phyloP scores from a whole-genome alignment of 2,329 filamentous ascomycete genomes.

The Monilinia laxa region DNA sequence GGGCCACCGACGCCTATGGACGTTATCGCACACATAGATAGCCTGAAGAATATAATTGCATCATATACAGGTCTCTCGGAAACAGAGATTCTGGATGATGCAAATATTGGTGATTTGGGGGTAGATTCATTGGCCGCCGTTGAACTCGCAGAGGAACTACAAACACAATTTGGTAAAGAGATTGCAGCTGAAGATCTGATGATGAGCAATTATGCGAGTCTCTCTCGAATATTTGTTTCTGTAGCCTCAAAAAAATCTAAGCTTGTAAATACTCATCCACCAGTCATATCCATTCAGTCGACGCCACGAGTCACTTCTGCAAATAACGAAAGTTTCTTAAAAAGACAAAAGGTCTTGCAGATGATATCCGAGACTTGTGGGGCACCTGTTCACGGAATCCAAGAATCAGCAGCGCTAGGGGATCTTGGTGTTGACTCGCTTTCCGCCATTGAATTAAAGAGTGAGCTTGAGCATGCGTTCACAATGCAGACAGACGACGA shows the following conservation, averaged over 20 bases:
- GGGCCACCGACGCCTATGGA: not conserved
- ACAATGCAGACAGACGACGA: not conserved
- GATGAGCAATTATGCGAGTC: constrained; percentile 4
- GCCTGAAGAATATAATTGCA: not conserved
- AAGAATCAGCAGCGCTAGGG: not conserved
- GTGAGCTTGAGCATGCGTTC: constrained; percentile 5
- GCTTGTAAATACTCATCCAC: not conserved
- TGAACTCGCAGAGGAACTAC: constrained; percentile 41
- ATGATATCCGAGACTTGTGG: constrained; percentile 3
- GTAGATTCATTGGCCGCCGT: constrained; percentile 43
- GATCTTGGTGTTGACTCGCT: constrained; percentile 18
- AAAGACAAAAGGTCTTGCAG: not conserved
- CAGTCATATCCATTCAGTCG: not conserved
- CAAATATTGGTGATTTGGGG: constrained; percentile 40
- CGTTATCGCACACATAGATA: not conserved
- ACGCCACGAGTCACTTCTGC: not conserved
- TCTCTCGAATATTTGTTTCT: not conserved
- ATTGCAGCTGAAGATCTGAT: constrained; percentile 4
- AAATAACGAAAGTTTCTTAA: too few species aligned
- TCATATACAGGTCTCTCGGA: constrained; percentile 17
- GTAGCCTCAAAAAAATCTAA: not conserved
- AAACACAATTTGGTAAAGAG: constrained; percentile 33
- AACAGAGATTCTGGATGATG: constrained; percentile 28
- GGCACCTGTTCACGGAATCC: not conserved
- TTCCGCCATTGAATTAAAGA: constrained; percentile 2